Conservation (phyloP, 179 eudicot genomes). For the Dionaea muscipula region DNA sequence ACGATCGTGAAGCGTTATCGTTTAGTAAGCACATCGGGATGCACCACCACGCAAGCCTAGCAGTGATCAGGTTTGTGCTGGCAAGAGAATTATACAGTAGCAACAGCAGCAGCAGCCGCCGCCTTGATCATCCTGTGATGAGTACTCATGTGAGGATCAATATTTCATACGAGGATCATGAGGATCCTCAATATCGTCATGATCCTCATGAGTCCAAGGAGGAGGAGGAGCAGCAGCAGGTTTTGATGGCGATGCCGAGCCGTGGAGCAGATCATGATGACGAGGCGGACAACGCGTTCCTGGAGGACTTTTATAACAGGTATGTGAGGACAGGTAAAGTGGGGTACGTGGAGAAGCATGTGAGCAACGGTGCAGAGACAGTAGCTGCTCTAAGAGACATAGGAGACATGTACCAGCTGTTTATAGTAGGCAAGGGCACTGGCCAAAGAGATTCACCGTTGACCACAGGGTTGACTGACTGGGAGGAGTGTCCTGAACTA, state of each 20-base stretch:
- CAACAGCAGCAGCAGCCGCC: too few relatives aligned
- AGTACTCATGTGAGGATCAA: slow-evolving; percentile 40
- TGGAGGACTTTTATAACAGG: slow-evolving; percentile 73
- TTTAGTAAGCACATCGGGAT: slow-evolving; percentile 52
- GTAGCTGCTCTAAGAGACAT: slow-evolving; percentile 58
- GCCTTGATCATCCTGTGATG: too few relatives aligned
- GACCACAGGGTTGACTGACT: slow-evolving; percentile 77
- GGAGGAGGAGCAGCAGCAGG: too few relatives aligned
- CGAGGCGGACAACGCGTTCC: slow-evolving; percentile 51
- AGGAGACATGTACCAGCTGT: slow-evolving; percentile 67
- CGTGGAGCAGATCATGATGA: slow-evolving; percentile 44
- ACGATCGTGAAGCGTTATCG: slow-evolving; percentile 63
- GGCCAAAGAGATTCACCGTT: slow-evolving; percentile 46
- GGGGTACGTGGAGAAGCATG: slow-evolving; percentile 77
- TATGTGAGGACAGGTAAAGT: slow-evolving; percentile 76
- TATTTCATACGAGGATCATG: slow-evolving; percentile 31
- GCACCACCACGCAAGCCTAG: slow-evolving; percentile 58
- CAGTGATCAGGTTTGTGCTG: slow-evolving; percentile 58
- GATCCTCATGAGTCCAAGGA: too few relatives aligned
- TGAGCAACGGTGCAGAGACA: slow-evolving; percentile 60
- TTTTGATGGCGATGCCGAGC: slow-evolving; percentile 64
- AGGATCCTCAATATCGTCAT: too few relatives aligned
- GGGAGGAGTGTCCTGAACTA: slow-evolving; percentile 98
- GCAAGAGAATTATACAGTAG: too few relatives aligned
- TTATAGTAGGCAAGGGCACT: slow-evolving; percentile 70